Evolutionary conservation across 2,329 filamentous ascomycete species (phyloP), one percentile per base, ranked within the genome.

Genomic region (Aspergillus chevalieri): DNA sequence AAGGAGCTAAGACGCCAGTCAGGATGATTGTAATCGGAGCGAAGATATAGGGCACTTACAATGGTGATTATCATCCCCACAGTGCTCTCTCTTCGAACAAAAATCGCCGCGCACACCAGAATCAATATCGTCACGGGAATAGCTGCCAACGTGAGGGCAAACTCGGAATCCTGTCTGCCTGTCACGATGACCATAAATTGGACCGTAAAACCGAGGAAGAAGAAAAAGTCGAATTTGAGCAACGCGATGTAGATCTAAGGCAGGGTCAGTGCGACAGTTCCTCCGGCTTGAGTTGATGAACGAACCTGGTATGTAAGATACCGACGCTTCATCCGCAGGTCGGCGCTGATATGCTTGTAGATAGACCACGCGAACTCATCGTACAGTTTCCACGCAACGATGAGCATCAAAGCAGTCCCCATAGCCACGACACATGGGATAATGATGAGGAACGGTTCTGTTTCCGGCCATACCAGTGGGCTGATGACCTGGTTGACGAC

Each of bases 291-390:
- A 12, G 17, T 12, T 19, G 9, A 21, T 39, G 3, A n/a, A 63
- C 76, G 47, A 76, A 95, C 90, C 84, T 98, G 93, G 68, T 95
- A 98, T 54, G 92, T 88, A 52, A 98, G 80, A 74, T 95, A 98
- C 56, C 93, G 85, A 73, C 91, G 86, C 80, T 96, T 97, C 86
- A 98, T 89, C 62, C 90, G 84, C 66, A 96, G 82, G 75, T 98
- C 93, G 46, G 93, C 93, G 65, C 91, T 95, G 66, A 98, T 98
- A 70, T 95, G 91, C 78, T 98, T 98, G 73, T 98, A 90, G 64
- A 98, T 98, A 50, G 93, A 93, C 93, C 93, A 98, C 9, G 93
- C 92, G 71, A 98, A 98, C 69, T 96, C 92, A 65, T 95, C 90
- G 67, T 98, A 97, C 28, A 98, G 79, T 74, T 95, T 96, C 87